A percentile compares a stretch with the other conserved stretches of the same genome.
These are phyloP conservation scores for Cinchona pubescens DNA, from an alignment of 257 asterid species.

Conservation along the genomic window DNA sequence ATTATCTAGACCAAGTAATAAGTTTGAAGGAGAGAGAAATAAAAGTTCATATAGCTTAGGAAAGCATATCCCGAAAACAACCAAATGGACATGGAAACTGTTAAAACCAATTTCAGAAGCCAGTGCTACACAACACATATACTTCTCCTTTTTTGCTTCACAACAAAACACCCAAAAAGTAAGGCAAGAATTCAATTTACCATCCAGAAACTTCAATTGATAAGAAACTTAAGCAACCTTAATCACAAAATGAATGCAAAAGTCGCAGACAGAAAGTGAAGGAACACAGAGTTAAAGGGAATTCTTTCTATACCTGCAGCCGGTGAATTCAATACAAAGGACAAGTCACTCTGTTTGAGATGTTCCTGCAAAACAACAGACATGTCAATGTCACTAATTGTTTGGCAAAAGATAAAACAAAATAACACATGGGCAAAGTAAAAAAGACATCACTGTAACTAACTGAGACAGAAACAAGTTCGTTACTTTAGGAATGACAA, in stretches of 20 bases:
- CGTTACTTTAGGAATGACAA: background rate
- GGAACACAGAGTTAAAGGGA: constrained; percentile 1
- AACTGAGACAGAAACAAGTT: background rate
- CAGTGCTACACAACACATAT: background rate
- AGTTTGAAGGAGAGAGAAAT: background rate
- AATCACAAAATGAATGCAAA: constrained; percentile 11
- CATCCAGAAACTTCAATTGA: background rate
- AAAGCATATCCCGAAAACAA: background rate
- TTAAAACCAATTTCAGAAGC: background rate
- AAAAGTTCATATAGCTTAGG: background rate
- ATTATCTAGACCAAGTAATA: background rate
- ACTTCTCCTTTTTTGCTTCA: background rate
- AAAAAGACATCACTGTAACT: background rate
- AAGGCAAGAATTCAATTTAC: background rate
- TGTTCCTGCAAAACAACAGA: constrained; percentile 69
- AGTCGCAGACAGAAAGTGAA: constrained; percentile 1
- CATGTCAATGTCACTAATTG: constrained; percentile 20
- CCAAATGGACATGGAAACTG: background rate
- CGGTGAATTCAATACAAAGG: constrained; percentile 98
- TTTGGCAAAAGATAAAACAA: background rate
- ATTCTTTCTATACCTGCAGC: constrained; percentile 64
- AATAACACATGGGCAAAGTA: background rate
- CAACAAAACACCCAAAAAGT: background rate
- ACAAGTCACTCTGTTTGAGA: constrained; percentile 90
- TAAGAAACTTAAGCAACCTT: background rate